Evolutionary conservation across 257 asterid species (phyloP), one percentile per base, ranked within the genome.

Genomic region (Solanum sejunctum): DNA sequence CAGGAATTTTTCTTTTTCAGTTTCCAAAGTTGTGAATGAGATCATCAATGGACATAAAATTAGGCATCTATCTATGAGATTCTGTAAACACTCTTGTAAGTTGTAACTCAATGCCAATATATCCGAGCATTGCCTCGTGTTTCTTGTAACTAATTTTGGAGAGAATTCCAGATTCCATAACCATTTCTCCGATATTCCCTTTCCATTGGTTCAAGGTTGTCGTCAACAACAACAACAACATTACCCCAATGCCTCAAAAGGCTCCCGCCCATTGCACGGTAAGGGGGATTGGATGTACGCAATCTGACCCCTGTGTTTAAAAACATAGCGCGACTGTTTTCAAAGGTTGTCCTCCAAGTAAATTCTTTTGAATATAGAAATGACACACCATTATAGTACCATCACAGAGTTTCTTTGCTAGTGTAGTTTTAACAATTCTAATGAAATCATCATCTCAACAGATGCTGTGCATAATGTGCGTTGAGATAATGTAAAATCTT

Each of bases 91-190:
- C 45, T 41, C 45, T 41, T 41, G 2, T 41, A 1, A 41, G 2
- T 86, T 80, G 47, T 88, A 86, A 71, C 90, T 88, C 85, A 84
- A 51, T 32, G 85, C 85, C 11, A 84, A 23, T 58, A 86, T 81
- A 18, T 81, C 82, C 20, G 20, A 83, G n/a, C 86, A 84, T 57
- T 80, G 45, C 45, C 45, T 72, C 8, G 12, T 28, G 56, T 88
- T 78, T 28, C 43, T 73, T n/a, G 87, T 80, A 8, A 81, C 88
- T 72, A 80, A 51, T 51, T 43, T 84, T 72, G 28, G 87, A 84
- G 13, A 85, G 71, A 79, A 70, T 80, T 23, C 89, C 90, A 36
- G 82, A 90, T 17, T 86, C 81, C 43, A 87, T 87, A n/a, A 87
- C 85, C 90, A 89, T 23, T 86, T 85, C 16, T 82, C 79, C 6